These are phyloP conservation scores for Diaporthe citriasiana DNA, from an alignment of 2,329 filamentous ascomycete species.

Conservation along the genomic window DNA sequence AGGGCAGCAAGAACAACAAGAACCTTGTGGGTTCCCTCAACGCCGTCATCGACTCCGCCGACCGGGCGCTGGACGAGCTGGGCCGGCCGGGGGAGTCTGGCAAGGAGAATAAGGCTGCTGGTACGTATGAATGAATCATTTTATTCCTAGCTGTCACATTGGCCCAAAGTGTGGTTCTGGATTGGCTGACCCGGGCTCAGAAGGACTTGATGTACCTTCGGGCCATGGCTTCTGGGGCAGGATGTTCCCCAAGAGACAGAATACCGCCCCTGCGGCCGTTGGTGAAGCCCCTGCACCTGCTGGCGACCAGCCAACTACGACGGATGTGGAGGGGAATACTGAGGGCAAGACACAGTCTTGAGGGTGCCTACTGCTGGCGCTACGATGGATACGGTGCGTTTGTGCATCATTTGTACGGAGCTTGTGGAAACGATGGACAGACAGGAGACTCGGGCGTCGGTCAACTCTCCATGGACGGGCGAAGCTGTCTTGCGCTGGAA, in stretches of 20 bases:
- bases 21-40: slow-evolving; percentile 24
- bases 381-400: neutral
- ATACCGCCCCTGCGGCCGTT: neutral
- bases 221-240: slow-evolving; percentile 34
- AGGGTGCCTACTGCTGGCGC: neutral
- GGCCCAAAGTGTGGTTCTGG: neutral
- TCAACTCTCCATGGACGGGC: neutral
- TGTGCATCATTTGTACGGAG: too few relatives aligned
- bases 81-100: neutral
- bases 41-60: slow-evolving; percentile 27
- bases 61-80: slow-evolving; percentile 18
- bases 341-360: neutral
- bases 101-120: slow-evolving; percentile 26
- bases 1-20: neutral
- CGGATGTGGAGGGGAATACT: neutral
- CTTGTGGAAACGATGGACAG: neutral
- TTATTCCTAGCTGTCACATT: neutral
- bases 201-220: neutral
- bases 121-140: slow-evolving; percentile 19
- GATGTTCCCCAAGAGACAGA: slow-evolving; percentile 32
- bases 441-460: neutral
- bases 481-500: neutral
- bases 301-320: neutral
- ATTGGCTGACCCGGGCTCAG: neutral
- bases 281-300: neutral